Evolutionary conservation across 345 rosid genomes (phyloP).

Genomic region (Anacardium occidentale): DNA sequence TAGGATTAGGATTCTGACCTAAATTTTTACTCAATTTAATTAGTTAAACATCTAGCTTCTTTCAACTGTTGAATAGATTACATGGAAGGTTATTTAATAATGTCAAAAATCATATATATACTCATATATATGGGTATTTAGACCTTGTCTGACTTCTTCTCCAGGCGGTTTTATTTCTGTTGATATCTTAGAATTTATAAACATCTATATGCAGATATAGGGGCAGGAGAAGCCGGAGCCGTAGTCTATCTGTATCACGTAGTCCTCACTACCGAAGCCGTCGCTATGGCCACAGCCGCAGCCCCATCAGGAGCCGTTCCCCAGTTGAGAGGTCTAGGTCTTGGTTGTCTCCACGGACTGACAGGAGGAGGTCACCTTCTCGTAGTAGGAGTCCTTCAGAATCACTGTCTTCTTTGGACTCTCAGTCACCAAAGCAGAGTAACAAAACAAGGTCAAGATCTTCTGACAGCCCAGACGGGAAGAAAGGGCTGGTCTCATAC

Average conservation of each 20-base stretch:
- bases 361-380: conserved; percentile 52
- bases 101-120: too few relatives aligned
- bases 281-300: conserved; percentile 52
- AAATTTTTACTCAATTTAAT: too few relatives aligned
- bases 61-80: too few relatives aligned
- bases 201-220: conserved; percentile 45
- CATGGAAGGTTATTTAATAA: too few relatives aligned
- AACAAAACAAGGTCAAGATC: conserved; percentile 61
- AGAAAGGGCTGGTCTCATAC: conserved; percentile 70
- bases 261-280: conserved; percentile 56
- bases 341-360: conserved; percentile 37
- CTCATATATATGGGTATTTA: neutral
- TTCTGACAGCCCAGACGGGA: conserved; percentile 51
- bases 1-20: too few relatives aligned
- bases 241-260: conserved; percentile 63
- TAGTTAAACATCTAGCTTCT: too few relatives aligned
- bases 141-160: neutral
- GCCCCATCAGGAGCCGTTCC: conserved; percentile 60
- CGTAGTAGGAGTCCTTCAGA: conserved; percentile 55
- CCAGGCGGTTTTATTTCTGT: neutral
- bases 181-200: neutral
- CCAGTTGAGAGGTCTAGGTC: conserved; percentile 47
- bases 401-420: conserved; percentile 52
- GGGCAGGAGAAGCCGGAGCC: conserved; percentile 62
- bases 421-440: conserved; percentile 53